Conservation (phyloP, 2,329 filamentous ascomycete genomes). For the Emericellopsis atlantica region DNA sequence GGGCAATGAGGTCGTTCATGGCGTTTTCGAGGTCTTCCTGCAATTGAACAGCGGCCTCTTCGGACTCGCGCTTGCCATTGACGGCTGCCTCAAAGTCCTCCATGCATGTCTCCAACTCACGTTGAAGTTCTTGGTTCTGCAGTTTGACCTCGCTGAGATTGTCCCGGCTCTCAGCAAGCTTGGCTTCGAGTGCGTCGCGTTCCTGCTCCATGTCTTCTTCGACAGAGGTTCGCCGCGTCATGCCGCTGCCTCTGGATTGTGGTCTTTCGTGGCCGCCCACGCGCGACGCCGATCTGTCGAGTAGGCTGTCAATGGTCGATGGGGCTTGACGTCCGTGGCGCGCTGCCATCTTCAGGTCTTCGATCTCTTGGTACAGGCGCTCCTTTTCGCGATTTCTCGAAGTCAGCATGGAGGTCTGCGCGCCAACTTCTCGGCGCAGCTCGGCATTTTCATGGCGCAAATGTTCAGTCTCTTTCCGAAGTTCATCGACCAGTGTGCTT, state of each 20-base stretch:
- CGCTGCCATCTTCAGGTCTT: constrained; percentile 83
- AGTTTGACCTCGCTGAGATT: constrained; percentile 77
- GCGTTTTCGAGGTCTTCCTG: constrained; percentile 73
- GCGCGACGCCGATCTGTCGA: constrained; percentile 88
- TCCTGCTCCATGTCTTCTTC: constrained; percentile 64
- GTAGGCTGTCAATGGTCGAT: constrained; percentile 72
- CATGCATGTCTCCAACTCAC: constrained; percentile 68
- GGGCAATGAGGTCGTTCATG: constrained; percentile 64
- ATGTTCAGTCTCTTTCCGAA: constrained; percentile 56
- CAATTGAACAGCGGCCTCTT: constrained; percentile 46
- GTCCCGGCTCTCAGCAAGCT: constrained; percentile 73
- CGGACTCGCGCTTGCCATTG: constrained; percentile 46
- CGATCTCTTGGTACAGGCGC: constrained; percentile 89
- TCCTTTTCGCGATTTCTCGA: constrained; percentile 94
- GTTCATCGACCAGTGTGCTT: constrained; percentile 64
- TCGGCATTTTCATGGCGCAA: constrained; percentile 88
- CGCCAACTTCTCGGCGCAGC: constrained; percentile 79
- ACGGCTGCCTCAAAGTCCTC: constrained; percentile 68
- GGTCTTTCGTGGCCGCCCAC: constrained; percentile 58
- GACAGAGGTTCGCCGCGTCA: constrained; percentile 46
- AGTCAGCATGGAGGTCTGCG: constrained; percentile 94
- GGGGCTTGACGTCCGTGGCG: constrained; percentile 53
- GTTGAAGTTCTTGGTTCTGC: constrained; percentile 78
- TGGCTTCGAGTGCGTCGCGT: constrained; percentile 75
- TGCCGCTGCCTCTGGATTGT: constrained; percentile 60